These are phyloP conservation scores for Datisca glomerata DNA, from an alignment of 306 rosid genomes.

Conservation along the genomic window DNA sequence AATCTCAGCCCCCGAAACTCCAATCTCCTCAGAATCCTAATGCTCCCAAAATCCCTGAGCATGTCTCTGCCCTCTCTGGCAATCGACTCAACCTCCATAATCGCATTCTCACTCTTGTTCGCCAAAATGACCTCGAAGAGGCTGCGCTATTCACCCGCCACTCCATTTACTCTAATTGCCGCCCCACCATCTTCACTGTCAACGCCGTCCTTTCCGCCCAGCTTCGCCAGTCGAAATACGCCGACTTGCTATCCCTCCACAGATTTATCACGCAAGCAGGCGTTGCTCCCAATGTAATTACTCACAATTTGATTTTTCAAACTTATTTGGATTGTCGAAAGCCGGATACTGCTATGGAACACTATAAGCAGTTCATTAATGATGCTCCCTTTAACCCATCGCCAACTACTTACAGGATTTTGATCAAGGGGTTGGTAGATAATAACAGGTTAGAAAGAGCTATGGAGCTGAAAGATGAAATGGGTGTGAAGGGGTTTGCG, in stretches of 20 bases:
- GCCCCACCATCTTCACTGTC: slow-evolving; percentile 86
- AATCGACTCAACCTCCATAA: slow-evolving; percentile 82
- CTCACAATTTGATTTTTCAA: slow-evolving; percentile 78
- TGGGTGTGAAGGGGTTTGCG: slow-evolving; percentile 44
- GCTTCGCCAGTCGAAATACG: slow-evolving; percentile 75
- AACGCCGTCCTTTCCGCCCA: slow-evolving; percentile 69
- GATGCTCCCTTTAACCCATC: slow-evolving; percentile 89
- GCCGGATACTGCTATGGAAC: slow-evolving; percentile 84
- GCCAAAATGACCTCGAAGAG: slow-evolving; percentile 81
- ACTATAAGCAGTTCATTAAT: slow-evolving; percentile 66
- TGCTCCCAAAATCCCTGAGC: slow-evolving; percentile 78
- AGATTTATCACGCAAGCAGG: slow-evolving; percentile 93
- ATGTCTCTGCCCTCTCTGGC: slow-evolving; percentile 58
- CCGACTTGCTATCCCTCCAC: slow-evolving; percentile 82
- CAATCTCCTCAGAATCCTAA: slow-evolving; percentile 58
- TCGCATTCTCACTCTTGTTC: slow-evolving; percentile 57
- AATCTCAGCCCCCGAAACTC: slow-evolving; percentile 18
- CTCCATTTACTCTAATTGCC: slow-evolving; percentile 84
- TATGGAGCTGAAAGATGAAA: slow-evolving; percentile 64
- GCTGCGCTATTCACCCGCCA: slow-evolving; percentile 90
- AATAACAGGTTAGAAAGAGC: slow-evolving; percentile 58
- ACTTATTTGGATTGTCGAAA: slow-evolving; percentile 84
- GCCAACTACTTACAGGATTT: slow-evolving; percentile 60
- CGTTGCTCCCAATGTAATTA: slow-evolving; percentile 67
- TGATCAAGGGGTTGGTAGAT: slow-evolving; percentile 76